phyloP scores from a whole-genome alignment of 2,329 filamentous ascomycete genomes.

The Colletotrichum camelliae region DNA sequence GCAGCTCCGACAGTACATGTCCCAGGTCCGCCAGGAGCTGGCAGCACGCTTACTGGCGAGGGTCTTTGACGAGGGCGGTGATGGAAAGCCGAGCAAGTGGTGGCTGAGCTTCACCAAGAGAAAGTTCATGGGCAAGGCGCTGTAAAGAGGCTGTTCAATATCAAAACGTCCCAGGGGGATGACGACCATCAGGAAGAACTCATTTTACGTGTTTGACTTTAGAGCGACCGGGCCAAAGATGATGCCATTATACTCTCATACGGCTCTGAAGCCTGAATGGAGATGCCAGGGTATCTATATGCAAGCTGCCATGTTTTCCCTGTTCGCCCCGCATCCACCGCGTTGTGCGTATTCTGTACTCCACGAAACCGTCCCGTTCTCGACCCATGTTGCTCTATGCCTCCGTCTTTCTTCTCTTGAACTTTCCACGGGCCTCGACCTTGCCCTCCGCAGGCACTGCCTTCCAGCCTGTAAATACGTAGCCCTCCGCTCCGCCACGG shows the following conservation, averaged over 20 bases:
- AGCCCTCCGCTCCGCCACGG: constrained; percentile 87
- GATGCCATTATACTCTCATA: constrained; percentile 9
- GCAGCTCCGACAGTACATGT: constrained; percentile 84
- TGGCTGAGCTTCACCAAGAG: constrained; percentile 99
- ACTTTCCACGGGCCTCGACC: constrained; percentile 83
- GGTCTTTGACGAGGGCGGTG: constrained; percentile 79
- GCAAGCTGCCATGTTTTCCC: not conserved
- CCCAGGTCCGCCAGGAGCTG: constrained; percentile 92
- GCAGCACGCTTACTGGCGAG: constrained; percentile 81
- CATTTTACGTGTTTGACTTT: constrained; percentile 2
- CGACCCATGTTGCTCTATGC: constrained; percentile 13
- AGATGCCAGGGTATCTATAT: constrained; percentile 14
- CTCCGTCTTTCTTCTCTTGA: constrained; percentile 71
- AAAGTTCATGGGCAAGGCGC: constrained; percentile 98
- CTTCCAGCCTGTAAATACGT: constrained; percentile 82
- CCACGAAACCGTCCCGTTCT: not conserved
- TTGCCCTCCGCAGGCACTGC: constrained; percentile 81
- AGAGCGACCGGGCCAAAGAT: constrained; percentile 11
- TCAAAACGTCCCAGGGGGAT: not conserved
- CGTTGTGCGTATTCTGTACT: not conserved
- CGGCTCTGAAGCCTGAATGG: not conserved
- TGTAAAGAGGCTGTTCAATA: constrained; percentile 51
- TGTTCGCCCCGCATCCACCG: not conserved
- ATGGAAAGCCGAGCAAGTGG: constrained; percentile 82
- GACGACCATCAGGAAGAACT: not conserved